Conservation (phyloP, 148 eudicot species). For the Persicaria maculosa region DNA sequence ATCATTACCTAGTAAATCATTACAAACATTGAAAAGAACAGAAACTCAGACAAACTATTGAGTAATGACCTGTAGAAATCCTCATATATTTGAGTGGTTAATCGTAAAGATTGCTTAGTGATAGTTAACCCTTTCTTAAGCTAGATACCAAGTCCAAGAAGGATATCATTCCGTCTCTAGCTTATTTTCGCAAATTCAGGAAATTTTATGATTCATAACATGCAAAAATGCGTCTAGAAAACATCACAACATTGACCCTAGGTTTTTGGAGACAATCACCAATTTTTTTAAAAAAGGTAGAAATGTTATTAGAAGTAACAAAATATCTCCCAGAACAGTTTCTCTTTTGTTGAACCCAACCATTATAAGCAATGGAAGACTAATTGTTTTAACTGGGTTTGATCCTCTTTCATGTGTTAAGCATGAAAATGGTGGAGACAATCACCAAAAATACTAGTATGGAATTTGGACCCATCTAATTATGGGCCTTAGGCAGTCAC, state of each 20-base stretch:
- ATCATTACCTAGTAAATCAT: slow-evolving; percentile 66
- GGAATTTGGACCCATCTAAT: too few relatives aligned
- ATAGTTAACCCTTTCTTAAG: not conserved
- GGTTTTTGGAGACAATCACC: not conserved
- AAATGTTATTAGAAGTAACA: too few relatives aligned
- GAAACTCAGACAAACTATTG: not conserved
- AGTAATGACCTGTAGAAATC: not conserved
- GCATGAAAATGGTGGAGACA: too few relatives aligned
- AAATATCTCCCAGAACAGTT: not conserved
- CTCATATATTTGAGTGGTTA: not conserved
- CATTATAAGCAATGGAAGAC: too few relatives aligned
- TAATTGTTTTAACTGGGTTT: too few relatives aligned
- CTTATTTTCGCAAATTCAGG: not conserved
- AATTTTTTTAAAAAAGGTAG: not conserved
- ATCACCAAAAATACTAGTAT: too few relatives aligned
- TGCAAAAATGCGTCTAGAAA: not conserved
- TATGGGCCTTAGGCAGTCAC: too few relatives aligned
- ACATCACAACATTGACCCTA: not conserved
- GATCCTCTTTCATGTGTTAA: too few relatives aligned
- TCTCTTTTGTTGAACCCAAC: too few relatives aligned
- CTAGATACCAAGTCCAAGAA: not conserved
- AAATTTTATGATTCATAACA: not conserved
- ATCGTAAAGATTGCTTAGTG: not conserved
- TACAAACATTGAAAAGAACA: not conserved
- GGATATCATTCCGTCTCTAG: not conserved